Evolutionary conservation across 768 basidiomycete species (phyloP).

Genomic region (Coprinopsis cinerea): DNA sequence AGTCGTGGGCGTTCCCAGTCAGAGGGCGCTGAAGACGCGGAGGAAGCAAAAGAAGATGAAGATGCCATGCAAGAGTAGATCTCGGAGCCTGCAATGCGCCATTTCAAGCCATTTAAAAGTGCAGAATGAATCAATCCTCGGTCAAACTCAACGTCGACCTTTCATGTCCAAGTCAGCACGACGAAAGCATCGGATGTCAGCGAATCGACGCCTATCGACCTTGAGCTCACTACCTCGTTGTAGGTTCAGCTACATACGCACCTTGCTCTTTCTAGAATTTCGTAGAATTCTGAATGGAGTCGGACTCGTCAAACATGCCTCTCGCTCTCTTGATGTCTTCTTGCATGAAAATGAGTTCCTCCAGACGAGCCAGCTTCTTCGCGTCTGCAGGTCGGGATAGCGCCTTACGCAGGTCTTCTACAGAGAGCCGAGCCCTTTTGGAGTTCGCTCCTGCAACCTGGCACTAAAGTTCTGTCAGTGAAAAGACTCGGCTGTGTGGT

Average conservation of each 20-base stretch:
- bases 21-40: conserved; percentile 24
- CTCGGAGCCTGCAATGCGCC: too few relatives aligned
- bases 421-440: conserved; percentile 66
- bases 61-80: conserved; percentile 68
- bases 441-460: conserved; percentile 63
- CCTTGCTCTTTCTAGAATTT: conserved; percentile 45
- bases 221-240: too few relatives aligned
- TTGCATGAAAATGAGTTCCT: conserved; percentile 89
- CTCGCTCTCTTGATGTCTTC: conserved; percentile 89
- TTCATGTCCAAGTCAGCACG: too few relatives aligned
- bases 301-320: conserved; percentile 61
- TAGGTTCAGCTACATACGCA: too few relatives aligned
- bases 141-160: too few relatives aligned
- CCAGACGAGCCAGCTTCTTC: conserved; percentile 88
- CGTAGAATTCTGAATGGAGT: conserved; percentile 36
- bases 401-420: conserved; percentile 80
- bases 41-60: conserved; percentile 31
- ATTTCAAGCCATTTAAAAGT: too few relatives aligned
- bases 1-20: conserved; percentile 35
- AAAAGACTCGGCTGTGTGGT: conserved; percentile 7
- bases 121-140: too few relatives aligned
- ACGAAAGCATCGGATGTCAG: too few relatives aligned
- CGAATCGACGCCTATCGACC: too few relatives aligned
- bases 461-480: conserved; percentile 41
- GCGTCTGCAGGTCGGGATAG: conserved; percentile 80